phyloP scores from a whole-genome alignment of 345 rosid species.

The Eucalyptus fibrosa region DNA sequence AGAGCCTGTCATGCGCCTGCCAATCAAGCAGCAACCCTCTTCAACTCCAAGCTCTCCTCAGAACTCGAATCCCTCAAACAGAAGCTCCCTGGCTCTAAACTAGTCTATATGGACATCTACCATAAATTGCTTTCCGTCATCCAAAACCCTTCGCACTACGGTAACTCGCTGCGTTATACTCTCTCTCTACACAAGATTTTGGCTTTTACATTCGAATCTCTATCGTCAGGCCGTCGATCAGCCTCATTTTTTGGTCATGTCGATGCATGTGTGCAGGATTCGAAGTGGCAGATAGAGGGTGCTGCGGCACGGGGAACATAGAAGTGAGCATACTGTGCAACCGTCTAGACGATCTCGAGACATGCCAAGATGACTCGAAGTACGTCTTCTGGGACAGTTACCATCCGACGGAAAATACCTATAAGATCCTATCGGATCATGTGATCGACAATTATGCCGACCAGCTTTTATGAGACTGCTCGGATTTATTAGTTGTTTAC shows the following conservation, averaged over 20 bases:
- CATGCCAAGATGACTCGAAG: slow-evolving; percentile 34
- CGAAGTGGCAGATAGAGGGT: slow-evolving; percentile 39
- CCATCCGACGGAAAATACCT: slow-evolving; percentile 61
- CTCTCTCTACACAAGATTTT: neutral
- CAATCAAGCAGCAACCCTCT: slow-evolving; percentile 41
- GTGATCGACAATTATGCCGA: neutral
- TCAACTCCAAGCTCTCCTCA: slow-evolving; percentile 42
- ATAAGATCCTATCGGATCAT: neutral
- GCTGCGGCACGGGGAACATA: slow-evolving; percentile 55
- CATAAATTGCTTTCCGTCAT: slow-evolving; percentile 12
- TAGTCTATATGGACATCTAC: slow-evolving; percentile 30
- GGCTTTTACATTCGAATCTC: neutral
- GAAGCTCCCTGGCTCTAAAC: slow-evolving; percentile 3
- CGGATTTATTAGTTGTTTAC: neutral
- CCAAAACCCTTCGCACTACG: slow-evolving; percentile 28
- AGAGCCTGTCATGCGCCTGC: slow-evolving; percentile 29
- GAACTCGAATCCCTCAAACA: slow-evolving; percentile 8
- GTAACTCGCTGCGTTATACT: slow-evolving; percentile 9
- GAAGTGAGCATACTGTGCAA: slow-evolving; percentile 50
- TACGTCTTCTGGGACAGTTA: slow-evolving; percentile 69
- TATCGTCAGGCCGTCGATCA: neutral
- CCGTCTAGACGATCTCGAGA: neutral
- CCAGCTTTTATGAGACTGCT: neutral
- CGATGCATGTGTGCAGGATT: slow-evolving; percentile 25
- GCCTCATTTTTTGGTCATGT: neutral